A percentile compares a stretch with the other conserved stretches of the same genome.
These are phyloP conservation scores for Jasminum sambac DNA, from an alignment of 257 asterid genomes.

Conservation along the genomic window DNA sequence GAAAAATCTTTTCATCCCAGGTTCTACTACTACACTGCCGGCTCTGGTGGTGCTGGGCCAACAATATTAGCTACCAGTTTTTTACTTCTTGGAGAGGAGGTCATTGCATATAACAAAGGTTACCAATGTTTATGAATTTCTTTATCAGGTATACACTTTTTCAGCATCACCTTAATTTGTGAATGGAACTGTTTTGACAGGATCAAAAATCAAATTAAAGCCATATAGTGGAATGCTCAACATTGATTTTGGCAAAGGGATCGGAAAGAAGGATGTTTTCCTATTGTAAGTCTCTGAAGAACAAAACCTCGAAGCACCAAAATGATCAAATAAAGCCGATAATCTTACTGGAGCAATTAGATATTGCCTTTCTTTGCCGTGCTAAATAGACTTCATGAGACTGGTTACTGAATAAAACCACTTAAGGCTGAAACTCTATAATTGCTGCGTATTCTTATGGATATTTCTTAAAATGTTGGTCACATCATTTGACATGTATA, in stretches of 20 bases:
- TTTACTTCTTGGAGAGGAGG: slow-evolving; percentile 95
- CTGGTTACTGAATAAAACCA: background rate
- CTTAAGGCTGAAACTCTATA: background rate
- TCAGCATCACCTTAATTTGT: slow-evolving; percentile 14
- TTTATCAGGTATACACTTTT: background rate
- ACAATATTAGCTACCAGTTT: slow-evolving; percentile 90
- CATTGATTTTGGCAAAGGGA: slow-evolving; percentile 85
- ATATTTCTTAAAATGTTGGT: background rate
- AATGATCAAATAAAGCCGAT: background rate
- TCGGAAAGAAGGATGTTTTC: slow-evolving; percentile 81
- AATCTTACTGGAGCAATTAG: background rate
- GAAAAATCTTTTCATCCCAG: slow-evolving; percentile 43
- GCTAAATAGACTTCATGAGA: background rate
- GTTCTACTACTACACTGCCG: slow-evolving; percentile 94
- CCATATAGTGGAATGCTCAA: slow-evolving; percentile 93
- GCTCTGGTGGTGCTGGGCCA: slow-evolving; percentile 97
- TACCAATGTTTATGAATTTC: background rate
- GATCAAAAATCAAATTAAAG: slow-evolving; percentile 66
- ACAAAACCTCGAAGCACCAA: background rate
- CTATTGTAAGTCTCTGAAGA: slow-evolving; percentile 60
- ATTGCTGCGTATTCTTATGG: background rate
- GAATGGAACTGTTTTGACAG: slow-evolving; percentile 38
- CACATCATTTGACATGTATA: background rate
- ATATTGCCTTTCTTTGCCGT: background rate
- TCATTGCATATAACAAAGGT: slow-evolving; percentile 92